Percentiles rank a stretch among this genome's conserved stretches.
Evolutionary conservation across 2,329 filamentous ascomycete species (phyloP).

Genomic region (Lasiodiplodia sp.): DNA sequence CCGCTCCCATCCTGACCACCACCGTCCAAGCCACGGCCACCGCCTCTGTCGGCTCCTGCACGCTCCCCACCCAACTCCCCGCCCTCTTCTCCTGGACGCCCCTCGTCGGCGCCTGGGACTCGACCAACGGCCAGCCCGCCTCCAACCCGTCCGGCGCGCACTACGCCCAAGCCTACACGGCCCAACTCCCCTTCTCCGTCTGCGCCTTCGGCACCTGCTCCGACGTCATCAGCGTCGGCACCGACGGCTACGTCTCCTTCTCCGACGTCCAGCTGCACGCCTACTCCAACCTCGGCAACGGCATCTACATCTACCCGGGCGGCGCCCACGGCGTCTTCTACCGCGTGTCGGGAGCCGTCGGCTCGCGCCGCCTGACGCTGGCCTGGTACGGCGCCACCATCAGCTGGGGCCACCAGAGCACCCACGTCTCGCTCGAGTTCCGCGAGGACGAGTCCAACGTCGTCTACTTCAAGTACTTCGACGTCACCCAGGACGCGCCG

Average conservation of each 20-base stretch:
- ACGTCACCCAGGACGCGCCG: not conserved
- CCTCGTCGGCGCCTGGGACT: not conserved
- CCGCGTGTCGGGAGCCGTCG: not conserved
- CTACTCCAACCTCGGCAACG: not conserved
- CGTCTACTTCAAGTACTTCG: not conserved
- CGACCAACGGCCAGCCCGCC: not conserved
- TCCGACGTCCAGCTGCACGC: not conserved
- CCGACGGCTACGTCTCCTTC: not conserved
- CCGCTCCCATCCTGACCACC: not conserved
- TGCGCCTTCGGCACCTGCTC: not conserved
- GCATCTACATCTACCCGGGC: conserved; percentile 8
- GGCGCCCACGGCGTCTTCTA: not conserved
- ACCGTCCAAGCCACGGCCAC: not conserved
- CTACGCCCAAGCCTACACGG: not conserved
- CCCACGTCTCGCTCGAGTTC: not conserved
- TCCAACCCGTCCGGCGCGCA: not conserved
- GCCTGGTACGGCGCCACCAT: not conserved
- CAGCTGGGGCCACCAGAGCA: not conserved
- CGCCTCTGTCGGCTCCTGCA: not conserved
- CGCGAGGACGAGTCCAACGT: not conserved
- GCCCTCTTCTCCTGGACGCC: not conserved
- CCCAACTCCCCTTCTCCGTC: not conserved
- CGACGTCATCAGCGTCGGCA: not conserved
- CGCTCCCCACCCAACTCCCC: not conserved
- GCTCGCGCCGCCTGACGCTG: not conserved